A percentile compares a stretch with the other conserved stretches of the same genome.
phyloP scores from a whole-genome alignment of 768 basidiomycete genomes.

The Pisolithus tinctorius region DNA sequence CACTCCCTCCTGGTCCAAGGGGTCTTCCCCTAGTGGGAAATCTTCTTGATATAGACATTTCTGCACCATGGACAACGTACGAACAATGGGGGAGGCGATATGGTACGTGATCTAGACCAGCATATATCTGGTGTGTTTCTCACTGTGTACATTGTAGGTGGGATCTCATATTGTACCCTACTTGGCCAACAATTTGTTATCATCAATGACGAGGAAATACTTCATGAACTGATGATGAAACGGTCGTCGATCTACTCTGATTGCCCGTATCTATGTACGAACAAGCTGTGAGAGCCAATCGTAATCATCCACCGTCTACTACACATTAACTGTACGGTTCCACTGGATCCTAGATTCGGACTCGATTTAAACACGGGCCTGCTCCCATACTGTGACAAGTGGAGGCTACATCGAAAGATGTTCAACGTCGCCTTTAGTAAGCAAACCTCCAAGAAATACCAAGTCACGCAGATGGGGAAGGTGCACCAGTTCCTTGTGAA shows the following conservation, averaged over 20 bases:
- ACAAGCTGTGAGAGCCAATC: constrained; percentile 5
- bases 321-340: background rate
- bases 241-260: background rate
- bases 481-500: constrained; percentile 3
- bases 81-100: constrained; percentile 10
- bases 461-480: constrained; percentile 6
- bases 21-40: constrained; percentile 1
- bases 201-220: background rate
- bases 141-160: constrained; percentile 5
- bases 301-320: constrained; percentile 4
- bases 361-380: constrained; percentile 18
- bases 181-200: constrained; percentile 11
- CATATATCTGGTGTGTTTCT: background rate
- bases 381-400: constrained; percentile 12
- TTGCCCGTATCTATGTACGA: constrained; percentile 1
- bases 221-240: background rate
- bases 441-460: constrained; percentile 8
- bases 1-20: constrained; percentile 5
- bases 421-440: constrained; percentile 10
- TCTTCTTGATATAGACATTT: constrained; percentile 1
- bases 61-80: constrained; percentile 3
- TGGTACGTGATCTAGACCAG: constrained; percentile 15
- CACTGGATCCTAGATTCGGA: constrained; percentile 13
- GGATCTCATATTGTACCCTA: constrained; percentile 14
- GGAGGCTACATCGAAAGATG: constrained; percentile 14